A percentile compares a stretch with the other conserved stretches of the same genome.
These are phyloP conservation scores for Pseudogymnoascus sp. DNA, from an alignment of 2,329 filamentous ascomycete species.

Conservation along the genomic window DNA sequence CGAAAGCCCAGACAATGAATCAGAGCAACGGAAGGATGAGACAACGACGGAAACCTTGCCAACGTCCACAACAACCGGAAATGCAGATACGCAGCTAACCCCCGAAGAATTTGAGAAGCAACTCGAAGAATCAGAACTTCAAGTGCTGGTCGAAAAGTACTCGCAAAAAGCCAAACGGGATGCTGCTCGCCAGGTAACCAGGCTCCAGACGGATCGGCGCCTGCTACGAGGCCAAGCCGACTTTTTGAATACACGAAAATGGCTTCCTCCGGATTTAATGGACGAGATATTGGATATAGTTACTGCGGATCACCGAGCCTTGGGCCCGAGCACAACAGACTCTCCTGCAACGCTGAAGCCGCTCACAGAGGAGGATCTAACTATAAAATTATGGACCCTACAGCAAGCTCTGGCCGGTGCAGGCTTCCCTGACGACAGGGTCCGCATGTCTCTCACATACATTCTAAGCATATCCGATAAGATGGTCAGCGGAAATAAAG, in stretches of 20 bases:
- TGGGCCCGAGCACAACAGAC: slow-evolving; percentile 26
- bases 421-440: slow-evolving; percentile 57
- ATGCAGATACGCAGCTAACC: slow-evolving; percentile 40
- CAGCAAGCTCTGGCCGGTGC: slow-evolving; percentile 62
- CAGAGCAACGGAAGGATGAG: slow-evolving; percentile 11
- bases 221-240: slow-evolving; percentile 74
- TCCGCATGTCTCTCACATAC: slow-evolving; percentile 56
- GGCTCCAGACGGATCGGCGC: slow-evolving; percentile 78
- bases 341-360: slow-evolving; percentile 36
- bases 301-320: slow-evolving; percentile 54
- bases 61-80: slow-evolving; percentile 16
- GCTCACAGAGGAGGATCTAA: slow-evolving; percentile 67
- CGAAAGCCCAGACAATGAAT: slow-evolving; percentile 12
- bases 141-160: slow-evolving; percentile 78
- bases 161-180: slow-evolving; percentile 72
- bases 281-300: slow-evolving; percentile 69
- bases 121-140: slow-evolving; percentile 82
- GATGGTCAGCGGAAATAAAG: slow-evolving; percentile 47
- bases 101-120: slow-evolving; percentile 87
- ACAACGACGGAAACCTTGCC: neutral
- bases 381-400: slow-evolving; percentile 76
- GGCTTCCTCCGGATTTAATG: slow-evolving; percentile 73
- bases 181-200: slow-evolving; percentile 64
- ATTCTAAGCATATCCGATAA: slow-evolving; percentile 60
- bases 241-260: slow-evolving; percentile 62